Evolutionary conservation across 2,329 filamentous ascomycete genomes (phyloP).

Genomic region (Incumbomyces delicatus): DNA sequence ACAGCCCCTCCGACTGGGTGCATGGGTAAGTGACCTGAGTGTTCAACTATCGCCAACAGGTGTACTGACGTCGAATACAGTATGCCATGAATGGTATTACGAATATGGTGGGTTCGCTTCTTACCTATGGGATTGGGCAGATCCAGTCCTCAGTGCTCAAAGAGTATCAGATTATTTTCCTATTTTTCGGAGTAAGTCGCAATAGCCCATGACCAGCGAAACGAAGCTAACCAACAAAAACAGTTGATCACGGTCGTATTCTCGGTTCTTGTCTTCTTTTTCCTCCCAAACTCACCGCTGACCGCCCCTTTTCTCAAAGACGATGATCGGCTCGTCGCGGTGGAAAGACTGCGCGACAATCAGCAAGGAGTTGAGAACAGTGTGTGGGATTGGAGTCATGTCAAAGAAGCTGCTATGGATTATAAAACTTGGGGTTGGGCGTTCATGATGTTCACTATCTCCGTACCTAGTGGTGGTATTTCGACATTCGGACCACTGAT

Average conservation of each 20-base stretch:
- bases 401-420: constrained; percentile 46
- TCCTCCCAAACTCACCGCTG: constrained; percentile 58
- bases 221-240: background rate
- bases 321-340: constrained; percentile 50
- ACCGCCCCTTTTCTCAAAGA: constrained; percentile 40
- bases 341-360: constrained; percentile 46
- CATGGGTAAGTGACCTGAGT: constrained; percentile 31
- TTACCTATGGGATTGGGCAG: constrained; percentile 44
- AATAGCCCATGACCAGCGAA: background rate
- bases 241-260: constrained; percentile 42
- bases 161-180: constrained; percentile 45
- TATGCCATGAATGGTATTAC: constrained; percentile 39
- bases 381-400: constrained; percentile 44
- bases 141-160: constrained; percentile 35
- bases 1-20: constrained; percentile 41
- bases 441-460: constrained; percentile 44
- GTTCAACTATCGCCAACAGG: background rate
- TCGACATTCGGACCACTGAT: constrained; percentile 19
- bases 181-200: constrained; percentile 33
- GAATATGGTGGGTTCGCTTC: constrained; percentile 35
- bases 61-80: background rate
- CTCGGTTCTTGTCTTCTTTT: constrained; percentile 40
- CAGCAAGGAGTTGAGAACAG: constrained; percentile 34
- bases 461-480: constrained; percentile 24
- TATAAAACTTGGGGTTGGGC: constrained; percentile 54